Evolutionary conservation across 108 stramenopile genomes (phyloP).

Genomic region (Discostella pseudostelligera): DNA sequence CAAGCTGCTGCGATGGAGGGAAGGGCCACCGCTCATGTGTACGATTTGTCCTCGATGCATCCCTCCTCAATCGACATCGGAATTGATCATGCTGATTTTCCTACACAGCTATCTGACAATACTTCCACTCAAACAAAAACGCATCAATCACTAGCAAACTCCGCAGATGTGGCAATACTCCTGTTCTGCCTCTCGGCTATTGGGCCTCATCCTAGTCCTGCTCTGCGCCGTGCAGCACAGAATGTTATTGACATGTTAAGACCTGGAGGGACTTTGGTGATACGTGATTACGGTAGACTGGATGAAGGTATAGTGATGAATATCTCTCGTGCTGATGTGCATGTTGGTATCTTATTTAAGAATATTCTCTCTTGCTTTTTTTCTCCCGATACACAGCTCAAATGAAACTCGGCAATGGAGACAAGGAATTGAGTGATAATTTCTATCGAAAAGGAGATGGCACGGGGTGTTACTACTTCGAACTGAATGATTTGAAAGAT

Average conservation of each 20-base stretch:
- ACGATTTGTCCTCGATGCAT: constrained; percentile 54
- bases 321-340: background rate
- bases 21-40: constrained; percentile 50
- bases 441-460: constrained; percentile 47
- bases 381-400: background rate
- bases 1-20: constrained; percentile 24
- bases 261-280: constrained; percentile 47
- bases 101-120: background rate
- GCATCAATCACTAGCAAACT: constrained; percentile 36
- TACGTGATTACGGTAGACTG: constrained; percentile 57
- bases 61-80: constrained; percentile 23
- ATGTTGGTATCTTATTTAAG: too few relatives aligned
- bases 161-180: constrained; percentile 62
- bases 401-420: background rate
- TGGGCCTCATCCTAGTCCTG: constrained; percentile 45
- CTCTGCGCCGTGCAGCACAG: constrained; percentile 27
- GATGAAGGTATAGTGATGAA: background rate
- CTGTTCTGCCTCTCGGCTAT: constrained; percentile 87
- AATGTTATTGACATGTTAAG: constrained; percentile 38
- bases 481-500: constrained; percentile 38
- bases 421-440: constrained; percentile 31
- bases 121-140: constrained; percentile 11
- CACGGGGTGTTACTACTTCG: constrained; percentile 47
- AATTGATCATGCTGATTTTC: background rate
- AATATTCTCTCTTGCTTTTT: background rate